Conservation (phyloP, 495 filamentous ascomycete species). For the Podospora comata region DNA sequence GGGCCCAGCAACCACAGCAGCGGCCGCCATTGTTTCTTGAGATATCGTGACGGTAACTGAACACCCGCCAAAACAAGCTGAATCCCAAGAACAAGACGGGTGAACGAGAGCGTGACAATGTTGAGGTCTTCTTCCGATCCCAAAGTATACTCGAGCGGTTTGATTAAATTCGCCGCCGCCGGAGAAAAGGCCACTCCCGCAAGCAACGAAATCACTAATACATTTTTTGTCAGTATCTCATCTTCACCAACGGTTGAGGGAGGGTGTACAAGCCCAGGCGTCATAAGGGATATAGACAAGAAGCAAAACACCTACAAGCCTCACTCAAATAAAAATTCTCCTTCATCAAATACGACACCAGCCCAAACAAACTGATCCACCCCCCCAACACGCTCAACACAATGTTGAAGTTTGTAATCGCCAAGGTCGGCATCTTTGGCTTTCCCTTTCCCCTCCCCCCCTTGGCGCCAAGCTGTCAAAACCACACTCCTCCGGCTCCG, state of each 20-base stretch:
- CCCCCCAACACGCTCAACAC: constrained; percentile 78
- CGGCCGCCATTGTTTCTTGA: constrained; percentile 75
- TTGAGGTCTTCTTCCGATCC: constrained; percentile 48
- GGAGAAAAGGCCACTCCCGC: constrained; percentile 77
- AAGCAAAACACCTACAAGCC: constrained; percentile 58
- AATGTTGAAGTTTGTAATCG: constrained; percentile 83
- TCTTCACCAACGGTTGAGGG: no score
- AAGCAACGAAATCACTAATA: constrained; percentile 73
- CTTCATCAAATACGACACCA: constrained; percentile 86
- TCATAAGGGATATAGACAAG: no score
- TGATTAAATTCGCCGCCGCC: constrained; percentile 71
- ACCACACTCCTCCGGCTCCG: neutral
- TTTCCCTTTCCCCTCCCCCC: no score
- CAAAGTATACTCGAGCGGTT: constrained; percentile 69
- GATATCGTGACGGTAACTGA: constrained; percentile 84
- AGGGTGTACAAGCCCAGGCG: no score
- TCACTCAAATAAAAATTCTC: constrained; percentile 90
- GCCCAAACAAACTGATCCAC: constrained; percentile 82
- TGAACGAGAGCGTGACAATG: constrained; percentile 69
- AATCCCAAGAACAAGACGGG: constrained; percentile 83
- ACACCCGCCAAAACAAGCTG: constrained; percentile 88
- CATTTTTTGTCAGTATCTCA: no score
- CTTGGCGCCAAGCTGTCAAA: constrained; percentile 15
- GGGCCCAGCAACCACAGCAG: constrained; percentile 76
- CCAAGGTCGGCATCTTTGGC: constrained; percentile 69